Conservation (phyloP, 2,329 filamentous ascomycete species). For the Alternaria burnsii region DNA sequence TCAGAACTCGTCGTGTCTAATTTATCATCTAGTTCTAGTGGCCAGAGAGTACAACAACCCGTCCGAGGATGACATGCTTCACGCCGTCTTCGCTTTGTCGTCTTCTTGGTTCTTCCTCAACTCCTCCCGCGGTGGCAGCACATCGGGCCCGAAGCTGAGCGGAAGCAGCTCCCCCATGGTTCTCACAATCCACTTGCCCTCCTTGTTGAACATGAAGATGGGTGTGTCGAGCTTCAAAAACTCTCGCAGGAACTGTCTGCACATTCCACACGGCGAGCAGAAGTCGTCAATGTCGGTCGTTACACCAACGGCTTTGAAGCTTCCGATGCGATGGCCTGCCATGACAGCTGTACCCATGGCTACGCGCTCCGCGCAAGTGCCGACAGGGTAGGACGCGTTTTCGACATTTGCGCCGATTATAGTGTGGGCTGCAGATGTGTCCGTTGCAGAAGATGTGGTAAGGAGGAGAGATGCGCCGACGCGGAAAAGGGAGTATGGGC, state of each 20-base stretch:
- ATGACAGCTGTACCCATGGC: slow-evolving; percentile 80
- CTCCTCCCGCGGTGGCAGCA: slow-evolving; percentile 51
- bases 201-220: slow-evolving; percentile 91
- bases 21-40: not conserved
- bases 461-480: slow-evolving; percentile 83
- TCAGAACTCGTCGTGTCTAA: not conserved
- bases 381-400: slow-evolving; percentile 91
- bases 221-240: slow-evolving; percentile 65
- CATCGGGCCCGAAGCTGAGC: slow-evolving; percentile 63
- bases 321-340: slow-evolving; percentile 57
- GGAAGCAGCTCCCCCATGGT: slow-evolving; percentile 70
- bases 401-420: slow-evolving; percentile 80
- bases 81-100: slow-evolving; percentile 35
- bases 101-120: slow-evolving; percentile 40
- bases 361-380: slow-evolving; percentile 95
- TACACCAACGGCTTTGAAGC: slow-evolving; percentile 78
- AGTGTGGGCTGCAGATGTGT: slow-evolving; percentile 55
- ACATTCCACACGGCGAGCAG: slow-evolving; percentile 86
- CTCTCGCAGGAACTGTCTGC: slow-evolving; percentile 76
- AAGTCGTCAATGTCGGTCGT: slow-evolving; percentile 73
- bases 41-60: not conserved
- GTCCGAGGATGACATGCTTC: not conserved
- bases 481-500: slow-evolving; percentile 88
- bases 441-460: slow-evolving; percentile 19
- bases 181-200: slow-evolving; percentile 75